A percentile compares a stretch with the other conserved stretches of the same genome.
phyloP scores from a whole-genome alignment of 495 filamentous ascomycete species.

The Usnea hakonensis region DNA sequence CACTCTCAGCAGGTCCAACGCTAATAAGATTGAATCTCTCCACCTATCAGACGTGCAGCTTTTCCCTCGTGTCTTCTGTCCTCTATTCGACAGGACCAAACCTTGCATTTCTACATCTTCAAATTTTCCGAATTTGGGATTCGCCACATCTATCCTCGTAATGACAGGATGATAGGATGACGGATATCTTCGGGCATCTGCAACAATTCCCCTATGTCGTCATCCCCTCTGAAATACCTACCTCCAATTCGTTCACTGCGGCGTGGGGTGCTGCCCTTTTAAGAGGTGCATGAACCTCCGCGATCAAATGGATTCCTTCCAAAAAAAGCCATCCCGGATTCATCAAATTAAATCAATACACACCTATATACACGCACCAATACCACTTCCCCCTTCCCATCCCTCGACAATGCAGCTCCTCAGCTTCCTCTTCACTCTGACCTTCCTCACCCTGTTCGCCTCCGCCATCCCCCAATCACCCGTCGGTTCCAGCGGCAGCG shows the following conservation, averaged over 20 bases:
- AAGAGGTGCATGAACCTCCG: background rate
- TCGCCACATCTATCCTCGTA: no score
- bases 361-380: background rate
- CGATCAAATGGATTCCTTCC: background rate
- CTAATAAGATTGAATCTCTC: background rate
- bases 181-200: background rate
- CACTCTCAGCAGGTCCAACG: no score
- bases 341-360: background rate
- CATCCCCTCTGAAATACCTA: background rate
- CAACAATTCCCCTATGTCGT: background rate
- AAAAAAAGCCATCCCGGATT: background rate
- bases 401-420: background rate
- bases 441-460: constrained; percentile 2
- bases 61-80: constrained; percentile 1
- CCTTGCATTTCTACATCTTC: background rate
- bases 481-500: constrained; percentile 9
- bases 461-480: constrained; percentile 6
- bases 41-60: constrained; percentile 8
- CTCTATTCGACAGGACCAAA: background rate
- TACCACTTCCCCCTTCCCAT: background rate
- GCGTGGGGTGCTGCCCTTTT: background rate
- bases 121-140: background rate
- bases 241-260: no score
- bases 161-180: background rate
- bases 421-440: constrained; percentile 1